Percentiles rank a stretch among this genome's conserved stretches.
Evolutionary conservation across 2,329 filamentous ascomycete genomes (phyloP).

Genomic region (Exophiala sp.): DNA sequence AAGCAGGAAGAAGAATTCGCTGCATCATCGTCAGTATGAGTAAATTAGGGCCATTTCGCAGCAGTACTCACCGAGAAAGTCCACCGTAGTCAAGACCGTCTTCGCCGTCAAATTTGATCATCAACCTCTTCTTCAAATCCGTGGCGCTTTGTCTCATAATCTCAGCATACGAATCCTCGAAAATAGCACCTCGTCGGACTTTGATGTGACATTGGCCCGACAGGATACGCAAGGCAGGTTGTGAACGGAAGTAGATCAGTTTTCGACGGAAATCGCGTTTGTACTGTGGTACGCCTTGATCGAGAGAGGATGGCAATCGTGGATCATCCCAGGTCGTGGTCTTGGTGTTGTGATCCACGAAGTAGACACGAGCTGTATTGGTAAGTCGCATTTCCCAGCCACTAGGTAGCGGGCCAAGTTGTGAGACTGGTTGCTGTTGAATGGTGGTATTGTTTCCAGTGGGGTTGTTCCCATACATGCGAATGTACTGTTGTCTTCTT

Average conservation of each 20-base stretch:
- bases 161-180: conserved; percentile 97
- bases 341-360: conserved; percentile 99
- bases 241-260: conserved; percentile 98
- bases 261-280: conserved; percentile 98
- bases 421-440: conserved; percentile 95
- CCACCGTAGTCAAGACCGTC: conserved; percentile 97
- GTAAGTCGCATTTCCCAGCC: conserved; percentile 99
- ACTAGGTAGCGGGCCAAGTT: conserved; percentile 89
- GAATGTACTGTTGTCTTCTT: conserved; percentile 92
- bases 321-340: conserved; percentile 99
- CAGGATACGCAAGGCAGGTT: conserved; percentile 90
- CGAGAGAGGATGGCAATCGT: conserved; percentile 86
- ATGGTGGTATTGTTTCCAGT: conserved; percentile 71
- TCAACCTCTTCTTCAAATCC: conserved; percentile 94
- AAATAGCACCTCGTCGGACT: conserved; percentile 92
- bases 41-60: not conserved
- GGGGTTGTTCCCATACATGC: conserved; percentile 87
- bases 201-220: conserved; percentile 98
- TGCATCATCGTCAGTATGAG: conserved; percentile 30
- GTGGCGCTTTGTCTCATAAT: conserved; percentile 95
- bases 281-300: conserved; percentile 98
- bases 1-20: conserved; percentile 98
- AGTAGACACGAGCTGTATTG: conserved; percentile 96
- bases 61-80: conserved; percentile 64
- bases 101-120: conserved; percentile 99